phyloP scores from a whole-genome alignment of 2,329 filamentous ascomycete species.

The Talaromyces sp. region DNA sequence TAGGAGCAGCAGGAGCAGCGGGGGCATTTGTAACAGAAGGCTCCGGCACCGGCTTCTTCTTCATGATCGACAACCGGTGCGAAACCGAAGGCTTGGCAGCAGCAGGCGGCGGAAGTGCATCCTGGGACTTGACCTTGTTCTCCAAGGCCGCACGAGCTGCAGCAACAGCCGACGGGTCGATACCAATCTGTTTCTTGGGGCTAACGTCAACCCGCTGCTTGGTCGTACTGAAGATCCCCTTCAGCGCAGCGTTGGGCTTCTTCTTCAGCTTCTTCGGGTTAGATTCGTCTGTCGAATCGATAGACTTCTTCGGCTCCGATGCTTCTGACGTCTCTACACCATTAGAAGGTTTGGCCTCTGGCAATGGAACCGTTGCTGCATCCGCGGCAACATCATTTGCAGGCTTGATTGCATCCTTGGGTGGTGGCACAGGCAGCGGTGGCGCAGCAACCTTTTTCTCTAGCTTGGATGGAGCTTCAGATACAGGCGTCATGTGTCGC shows the following conservation, averaged over 20 bases:
- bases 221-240: constrained; percentile 38
- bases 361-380: constrained; percentile 14
- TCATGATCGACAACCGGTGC: constrained; percentile 24
- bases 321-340: constrained; percentile 21
- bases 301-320: constrained; percentile 30
- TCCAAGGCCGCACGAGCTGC: constrained; percentile 41
- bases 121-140: constrained; percentile 31
- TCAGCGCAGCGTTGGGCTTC: constrained; percentile 35
- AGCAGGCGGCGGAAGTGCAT: constrained; percentile 12
- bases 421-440: constrained; percentile 9
- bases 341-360: constrained; percentile 15
- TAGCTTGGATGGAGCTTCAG: constrained; percentile 9
- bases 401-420: constrained; percentile 16
- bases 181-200: constrained; percentile 29
- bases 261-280: constrained; percentile 38
- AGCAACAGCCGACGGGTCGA: constrained; percentile 34
- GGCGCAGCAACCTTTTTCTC: constrained; percentile 19
- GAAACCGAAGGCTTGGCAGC: constrained; percentile 16
- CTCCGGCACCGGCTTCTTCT: constrained; percentile 25
- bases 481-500: constrained; percentile 6
- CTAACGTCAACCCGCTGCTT: constrained; percentile 33
- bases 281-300: constrained; percentile 25
- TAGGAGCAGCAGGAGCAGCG: constrained; percentile 3
- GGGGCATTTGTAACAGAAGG: constrained; percentile 3
- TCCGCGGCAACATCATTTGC: constrained; percentile 15